phyloP scores from a whole-genome alignment of 2,329 filamentous ascomycete genomes.

The Ophiocordyceps camponoti-leonardi region DNA sequence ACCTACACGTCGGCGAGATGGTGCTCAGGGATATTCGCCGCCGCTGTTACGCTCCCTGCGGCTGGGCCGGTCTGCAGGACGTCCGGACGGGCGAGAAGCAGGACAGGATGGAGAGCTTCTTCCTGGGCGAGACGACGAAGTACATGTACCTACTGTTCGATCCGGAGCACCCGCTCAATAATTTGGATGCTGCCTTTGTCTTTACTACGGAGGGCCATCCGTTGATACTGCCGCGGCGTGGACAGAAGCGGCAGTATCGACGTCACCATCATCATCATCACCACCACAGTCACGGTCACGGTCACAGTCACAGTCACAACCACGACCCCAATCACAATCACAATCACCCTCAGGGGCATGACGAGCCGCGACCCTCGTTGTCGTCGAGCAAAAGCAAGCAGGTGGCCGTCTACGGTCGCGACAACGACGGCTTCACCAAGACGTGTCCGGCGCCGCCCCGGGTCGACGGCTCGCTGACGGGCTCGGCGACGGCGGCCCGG shows the following conservation, averaged over 20 bases:
- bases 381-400: neutral
- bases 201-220: slow-evolving; percentile 96
- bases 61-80: slow-evolving; percentile 81
- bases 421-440: slow-evolving; percentile 23
- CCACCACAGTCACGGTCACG: too few species aligned
- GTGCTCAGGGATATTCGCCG: slow-evolving; percentile 72
- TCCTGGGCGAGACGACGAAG: slow-evolving; percentile 88
- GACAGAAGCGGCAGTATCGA: slow-evolving; percentile 5
- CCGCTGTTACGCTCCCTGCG: slow-evolving; percentile 78
- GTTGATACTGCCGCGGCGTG: slow-evolving; percentile 51
- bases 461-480: slow-evolving; percentile 41
- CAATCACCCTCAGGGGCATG: neutral
- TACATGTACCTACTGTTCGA: slow-evolving; percentile 91
- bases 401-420: neutral
- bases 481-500: slow-evolving; percentile 66
- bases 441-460: slow-evolving; percentile 45
- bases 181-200: slow-evolving; percentile 70
- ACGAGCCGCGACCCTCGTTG: neutral
- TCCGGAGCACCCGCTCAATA: slow-evolving; percentile 70
- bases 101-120: slow-evolving; percentile 98
- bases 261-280: neutral
- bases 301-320: too few species aligned
- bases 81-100: slow-evolving; percentile 69
- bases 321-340: too few species aligned
- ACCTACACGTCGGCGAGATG: slow-evolving; percentile 93